Percentiles rank a stretch among this genome's conserved stretches.
Evolutionary conservation across 108 stramenopile species (phyloP).

Genomic region (Pseudonitzschia delicatissima): DNA sequence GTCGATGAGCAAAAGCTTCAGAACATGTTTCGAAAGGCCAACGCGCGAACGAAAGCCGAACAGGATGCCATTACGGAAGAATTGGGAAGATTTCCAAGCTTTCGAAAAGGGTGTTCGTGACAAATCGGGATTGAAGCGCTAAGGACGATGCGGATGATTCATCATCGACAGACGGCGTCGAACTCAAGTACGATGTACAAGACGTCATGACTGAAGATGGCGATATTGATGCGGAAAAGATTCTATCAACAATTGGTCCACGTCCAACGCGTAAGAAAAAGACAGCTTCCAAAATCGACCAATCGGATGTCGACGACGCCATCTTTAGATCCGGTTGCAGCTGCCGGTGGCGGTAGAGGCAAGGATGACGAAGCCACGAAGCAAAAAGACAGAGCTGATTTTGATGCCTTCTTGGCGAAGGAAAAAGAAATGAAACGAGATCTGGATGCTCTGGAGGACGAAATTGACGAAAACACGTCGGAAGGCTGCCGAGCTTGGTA

Average conservation of each 20-base stretch:
- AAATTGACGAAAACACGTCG: neutral
- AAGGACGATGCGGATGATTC: conserved; percentile 7
- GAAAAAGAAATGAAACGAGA: conserved; percentile 53
- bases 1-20: conserved; percentile 69
- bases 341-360: conserved; percentile 46
- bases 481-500: conserved; percentile 8
- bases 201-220: conserved; percentile 44
- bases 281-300: conserved; percentile 30
- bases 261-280: conserved; percentile 30
- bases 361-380: conserved; percentile 43
- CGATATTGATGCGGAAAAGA: conserved; percentile 49
- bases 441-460: conserved; percentile 29
- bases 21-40: conserved; percentile 46
- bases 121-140: conserved; percentile 31
- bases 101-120: conserved; percentile 43
- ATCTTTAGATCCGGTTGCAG: conserved; percentile 55
- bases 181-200: conserved; percentile 33
- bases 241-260: conserved; percentile 44
- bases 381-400: conserved; percentile 51
- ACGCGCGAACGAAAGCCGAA: conserved; percentile 56
- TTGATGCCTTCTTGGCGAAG: conserved; percentile 47
- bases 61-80: conserved; percentile 53
- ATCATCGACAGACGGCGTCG: conserved; percentile 24
- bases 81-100: conserved; percentile 57
- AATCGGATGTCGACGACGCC: conserved; percentile 43